phyloP scores from a whole-genome alignment of 2,329 filamentous ascomycete genomes.

The Pseudocercospora fuligena region DNA sequence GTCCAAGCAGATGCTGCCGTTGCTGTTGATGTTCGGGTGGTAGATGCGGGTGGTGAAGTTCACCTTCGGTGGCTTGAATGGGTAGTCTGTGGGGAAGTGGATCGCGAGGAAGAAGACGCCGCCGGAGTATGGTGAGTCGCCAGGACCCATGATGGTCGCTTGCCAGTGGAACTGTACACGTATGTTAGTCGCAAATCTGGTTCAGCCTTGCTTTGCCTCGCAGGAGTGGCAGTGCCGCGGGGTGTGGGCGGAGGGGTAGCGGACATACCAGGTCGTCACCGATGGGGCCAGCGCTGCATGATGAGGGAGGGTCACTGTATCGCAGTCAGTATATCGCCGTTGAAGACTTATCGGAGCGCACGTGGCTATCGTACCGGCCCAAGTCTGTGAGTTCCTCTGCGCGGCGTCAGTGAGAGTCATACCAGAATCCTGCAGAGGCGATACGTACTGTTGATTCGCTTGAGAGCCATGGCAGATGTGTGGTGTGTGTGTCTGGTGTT shows the following conservation, averaged over 20 bases:
- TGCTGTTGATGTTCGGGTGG: slow-evolving; percentile 99
- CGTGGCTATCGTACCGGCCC: slow-evolving; percentile 68
- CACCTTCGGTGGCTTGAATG: slow-evolving; percentile 99
- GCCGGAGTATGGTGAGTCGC: slow-evolving; percentile 95
- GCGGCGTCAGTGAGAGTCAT: slow-evolving; percentile 12
- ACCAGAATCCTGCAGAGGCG: background rate
- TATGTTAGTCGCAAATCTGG: slow-evolving; percentile 22
- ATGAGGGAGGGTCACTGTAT: slow-evolving; percentile 91
- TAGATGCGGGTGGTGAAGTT: slow-evolving; percentile 99
- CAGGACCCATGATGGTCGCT: slow-evolving; percentile 99
- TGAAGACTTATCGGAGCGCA: background rate
- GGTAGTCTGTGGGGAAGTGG: slow-evolving; percentile 99
- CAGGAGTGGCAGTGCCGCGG: slow-evolving; percentile 17
- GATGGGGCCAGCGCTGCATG: slow-evolving; percentile 95
- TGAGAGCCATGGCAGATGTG: slow-evolving; percentile 71
- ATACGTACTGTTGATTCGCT: slow-evolving; percentile 76
- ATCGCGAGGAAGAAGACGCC: slow-evolving; percentile 99
- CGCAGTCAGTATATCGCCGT: slow-evolving; percentile 41
- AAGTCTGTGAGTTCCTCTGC: slow-evolving; percentile 77
- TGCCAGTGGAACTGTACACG: slow-evolving; percentile 93
- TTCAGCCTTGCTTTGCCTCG: slow-evolving; percentile 14
- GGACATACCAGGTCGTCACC: slow-evolving; percentile 94
- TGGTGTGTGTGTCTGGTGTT: slow-evolving; percentile 28
- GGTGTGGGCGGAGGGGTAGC: slow-evolving; percentile 18
- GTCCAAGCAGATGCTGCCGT: slow-evolving; percentile 98